A percentile compares a stretch with the other conserved stretches of the same genome.
These are phyloP conservation scores for Chytriomyces confervae DNA, from an alignment of 192 early-diverging fungal genomes.

Conservation along the genomic window DNA sequence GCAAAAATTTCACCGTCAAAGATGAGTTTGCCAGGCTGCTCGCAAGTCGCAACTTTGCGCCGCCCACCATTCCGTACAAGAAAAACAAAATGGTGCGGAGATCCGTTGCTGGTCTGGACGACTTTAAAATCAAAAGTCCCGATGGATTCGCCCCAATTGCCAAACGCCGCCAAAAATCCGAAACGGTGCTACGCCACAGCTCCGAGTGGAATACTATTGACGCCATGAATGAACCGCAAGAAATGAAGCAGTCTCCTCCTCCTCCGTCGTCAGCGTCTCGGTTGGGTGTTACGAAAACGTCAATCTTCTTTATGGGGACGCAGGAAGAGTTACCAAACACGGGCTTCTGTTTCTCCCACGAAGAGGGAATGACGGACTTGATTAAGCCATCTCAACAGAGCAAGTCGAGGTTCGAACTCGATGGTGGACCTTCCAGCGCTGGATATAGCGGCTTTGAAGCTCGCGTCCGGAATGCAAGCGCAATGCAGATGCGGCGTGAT, in stretches of 20 bases:
- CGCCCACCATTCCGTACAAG: neutral
- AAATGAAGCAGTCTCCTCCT: neutral
- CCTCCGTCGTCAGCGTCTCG: neutral
- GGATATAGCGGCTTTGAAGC: neutral
- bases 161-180: slow-evolving; percentile 25
- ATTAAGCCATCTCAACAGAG: slow-evolving; percentile 50
- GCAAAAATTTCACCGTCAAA: slow-evolving; percentile 4
- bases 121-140: slow-evolving; percentile 20
- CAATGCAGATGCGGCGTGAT: too few relatives aligned
- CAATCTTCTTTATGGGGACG: slow-evolving; percentile 58
- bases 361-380: slow-evolving; percentile 56
- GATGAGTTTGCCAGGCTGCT: slow-evolving; percentile 16
- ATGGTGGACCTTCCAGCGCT: neutral
- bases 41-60: neutral
- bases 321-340: slow-evolving; percentile 48
- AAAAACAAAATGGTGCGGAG: slow-evolving; percentile 7
- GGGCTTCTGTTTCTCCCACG: slow-evolving; percentile 62
- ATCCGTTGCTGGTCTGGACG: slow-evolving; percentile 9
- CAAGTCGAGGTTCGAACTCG: slow-evolving; percentile 5
- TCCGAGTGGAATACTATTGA: slow-evolving; percentile 20
- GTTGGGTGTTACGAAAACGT: slow-evolving; percentile 23
- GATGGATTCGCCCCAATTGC: slow-evolving; percentile 30
- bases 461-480: too few relatives aligned
- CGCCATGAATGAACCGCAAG: neutral
- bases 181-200: slow-evolving; percentile 6